phyloP scores from a whole-genome alignment of 2,329 filamentous ascomycete species.

The Sporothrix humicola region DNA sequence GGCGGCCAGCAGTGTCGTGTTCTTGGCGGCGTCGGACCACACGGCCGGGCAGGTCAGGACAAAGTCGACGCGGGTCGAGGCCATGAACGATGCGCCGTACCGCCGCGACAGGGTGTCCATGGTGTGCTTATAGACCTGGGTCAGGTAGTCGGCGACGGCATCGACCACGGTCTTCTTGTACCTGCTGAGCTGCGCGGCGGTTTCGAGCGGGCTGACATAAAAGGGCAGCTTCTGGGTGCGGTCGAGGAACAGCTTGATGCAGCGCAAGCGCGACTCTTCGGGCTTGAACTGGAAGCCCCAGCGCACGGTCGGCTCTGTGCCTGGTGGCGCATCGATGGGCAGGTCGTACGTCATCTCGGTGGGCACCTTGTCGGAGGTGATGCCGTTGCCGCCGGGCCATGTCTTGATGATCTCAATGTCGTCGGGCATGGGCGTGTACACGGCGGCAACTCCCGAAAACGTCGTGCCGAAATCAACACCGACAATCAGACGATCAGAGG shows the following conservation, averaged over 20 bases:
- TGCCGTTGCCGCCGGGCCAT: slow-evolving; percentile 82
- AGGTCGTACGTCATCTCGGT: slow-evolving; percentile 74
- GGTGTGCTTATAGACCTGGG: slow-evolving; percentile 75
- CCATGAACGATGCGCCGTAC: slow-evolving; percentile 81
- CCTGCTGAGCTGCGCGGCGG: slow-evolving; percentile 74
- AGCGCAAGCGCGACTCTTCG: slow-evolving; percentile 75
- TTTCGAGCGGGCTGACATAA: slow-evolving; percentile 79
- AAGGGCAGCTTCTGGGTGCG: slow-evolving; percentile 79
- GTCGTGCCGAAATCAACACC: slow-evolving; percentile 87
- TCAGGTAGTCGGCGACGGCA: slow-evolving; percentile 79
- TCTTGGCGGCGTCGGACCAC: slow-evolving; percentile 86
- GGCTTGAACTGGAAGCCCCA: slow-evolving; percentile 86
- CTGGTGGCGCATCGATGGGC: slow-evolving; percentile 45
- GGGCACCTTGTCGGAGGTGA: slow-evolving; percentile 87
- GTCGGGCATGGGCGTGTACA: slow-evolving; percentile 77
- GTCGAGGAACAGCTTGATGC: slow-evolving; percentile 85
- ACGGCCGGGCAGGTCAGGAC: slow-evolving; percentile 83
- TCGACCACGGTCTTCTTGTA: slow-evolving; percentile 79
- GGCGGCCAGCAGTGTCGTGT: slow-evolving; percentile 77
- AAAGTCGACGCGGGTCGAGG: slow-evolving; percentile 75
- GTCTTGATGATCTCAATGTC: slow-evolving; percentile 84
- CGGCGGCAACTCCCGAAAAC: slow-evolving; percentile 76
- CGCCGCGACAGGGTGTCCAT: slow-evolving; percentile 76
- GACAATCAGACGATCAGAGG: slow-evolving; percentile 71
- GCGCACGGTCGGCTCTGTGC: slow-evolving; percentile 61